Conservation (phyloP, 2,329 filamentous ascomycete species). For the Venturia carpophila region DNA sequence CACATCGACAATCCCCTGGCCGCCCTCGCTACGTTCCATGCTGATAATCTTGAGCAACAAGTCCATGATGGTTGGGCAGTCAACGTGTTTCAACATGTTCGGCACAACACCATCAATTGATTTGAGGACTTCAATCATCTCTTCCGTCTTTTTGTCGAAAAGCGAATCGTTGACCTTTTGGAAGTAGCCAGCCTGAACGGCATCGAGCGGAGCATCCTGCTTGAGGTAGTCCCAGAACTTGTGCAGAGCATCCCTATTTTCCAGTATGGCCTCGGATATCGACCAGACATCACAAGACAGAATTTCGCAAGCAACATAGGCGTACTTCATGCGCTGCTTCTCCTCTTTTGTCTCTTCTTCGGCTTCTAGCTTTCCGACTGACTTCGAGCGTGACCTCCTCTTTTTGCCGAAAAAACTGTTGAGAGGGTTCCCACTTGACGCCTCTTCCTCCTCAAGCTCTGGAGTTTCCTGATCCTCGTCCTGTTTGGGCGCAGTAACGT, state of each 20-base stretch:
- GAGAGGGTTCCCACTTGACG: conserved; percentile 28
- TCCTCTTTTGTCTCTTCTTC: conserved; percentile 66
- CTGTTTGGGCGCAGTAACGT: conserved; percentile 73
- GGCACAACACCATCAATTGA: conserved; percentile 72
- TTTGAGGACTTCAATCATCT: conserved; percentile 89
- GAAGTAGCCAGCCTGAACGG: conserved; percentile 93
- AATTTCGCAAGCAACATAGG: conserved; percentile 87
- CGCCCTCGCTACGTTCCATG: conserved; percentile 83
- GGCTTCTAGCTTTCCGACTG: conserved; percentile 35
- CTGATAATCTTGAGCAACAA: conserved; percentile 93
- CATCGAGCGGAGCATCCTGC: conserved; percentile 76
- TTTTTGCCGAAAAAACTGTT: conserved; percentile 39
- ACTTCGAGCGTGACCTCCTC: conserved; percentile 35
- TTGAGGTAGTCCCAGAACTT: conserved; percentile 90
- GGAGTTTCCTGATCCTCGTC: conserved; percentile 31
- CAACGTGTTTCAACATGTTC: conserved; percentile 84
- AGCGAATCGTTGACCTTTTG: conserved; percentile 98
- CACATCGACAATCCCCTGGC: conserved; percentile 89
- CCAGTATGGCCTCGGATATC: conserved; percentile 85
- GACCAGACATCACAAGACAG: conserved; percentile 95
- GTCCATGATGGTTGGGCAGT: conserved; percentile 98
- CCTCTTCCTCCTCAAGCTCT: conserved; percentile 44
- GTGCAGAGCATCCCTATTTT: conserved; percentile 68
- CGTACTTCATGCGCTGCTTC: conserved; percentile 87
- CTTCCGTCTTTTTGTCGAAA: conserved; percentile 94